A percentile compares a stretch with the other conserved stretches of the same genome.
These are phyloP conservation scores for Cryptococcus hybrid DNA, from an alignment of 1,284 basidiomycete species.

Conservation along the genomic window DNA sequence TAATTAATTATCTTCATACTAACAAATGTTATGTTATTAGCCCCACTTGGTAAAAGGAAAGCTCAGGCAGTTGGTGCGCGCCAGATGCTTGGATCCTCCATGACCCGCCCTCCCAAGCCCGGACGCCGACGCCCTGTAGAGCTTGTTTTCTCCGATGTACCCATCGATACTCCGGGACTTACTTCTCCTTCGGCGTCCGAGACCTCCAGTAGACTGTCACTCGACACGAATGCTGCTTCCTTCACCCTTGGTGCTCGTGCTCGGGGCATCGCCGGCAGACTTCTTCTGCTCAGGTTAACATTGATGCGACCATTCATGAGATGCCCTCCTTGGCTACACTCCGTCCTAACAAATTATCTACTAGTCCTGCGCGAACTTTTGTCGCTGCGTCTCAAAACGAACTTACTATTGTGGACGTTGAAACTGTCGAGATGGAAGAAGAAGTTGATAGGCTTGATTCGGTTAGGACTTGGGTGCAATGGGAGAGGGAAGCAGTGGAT, in stretches of 20 bases:
- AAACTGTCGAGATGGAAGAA: slow-evolving; percentile 7
- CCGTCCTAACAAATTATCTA: slow-evolving; percentile 14
- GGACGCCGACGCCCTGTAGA: slow-evolving; percentile 26
- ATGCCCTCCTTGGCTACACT: slow-evolving; percentile 36
- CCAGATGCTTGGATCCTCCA: slow-evolving; percentile 17
- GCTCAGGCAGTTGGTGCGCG: slow-evolving; percentile 5
- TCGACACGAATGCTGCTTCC: slow-evolving; percentile 33
- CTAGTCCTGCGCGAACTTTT: slow-evolving; percentile 2
- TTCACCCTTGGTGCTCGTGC: slow-evolving; percentile 12
- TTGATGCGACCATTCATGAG: slow-evolving; percentile 39
- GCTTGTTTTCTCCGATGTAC: slow-evolving; percentile 16
- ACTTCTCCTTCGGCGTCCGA: slow-evolving; percentile 39
- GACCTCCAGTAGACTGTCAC: slow-evolving; percentile 32
- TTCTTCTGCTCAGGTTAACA: slow-evolving; percentile 30
- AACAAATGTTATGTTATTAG: not conserved
- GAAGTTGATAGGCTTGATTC: slow-evolving; percentile 15
- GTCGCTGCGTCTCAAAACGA: not conserved
- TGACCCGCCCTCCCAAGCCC: slow-evolving; percentile 24
- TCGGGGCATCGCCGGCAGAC: slow-evolving; percentile 30
- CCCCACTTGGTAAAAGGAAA: slow-evolving; percentile 8
- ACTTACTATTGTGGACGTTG: slow-evolving; percentile 11
- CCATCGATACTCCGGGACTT: slow-evolving; percentile 33
- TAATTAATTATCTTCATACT: not conserved
- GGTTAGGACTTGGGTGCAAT: slow-evolving; percentile 27
- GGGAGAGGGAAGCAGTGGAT: slow-evolving; percentile 32